Evolutionary conservation across 345 rosid species (phyloP).

Genomic region (Melaleuca quinquenervia): DNA sequence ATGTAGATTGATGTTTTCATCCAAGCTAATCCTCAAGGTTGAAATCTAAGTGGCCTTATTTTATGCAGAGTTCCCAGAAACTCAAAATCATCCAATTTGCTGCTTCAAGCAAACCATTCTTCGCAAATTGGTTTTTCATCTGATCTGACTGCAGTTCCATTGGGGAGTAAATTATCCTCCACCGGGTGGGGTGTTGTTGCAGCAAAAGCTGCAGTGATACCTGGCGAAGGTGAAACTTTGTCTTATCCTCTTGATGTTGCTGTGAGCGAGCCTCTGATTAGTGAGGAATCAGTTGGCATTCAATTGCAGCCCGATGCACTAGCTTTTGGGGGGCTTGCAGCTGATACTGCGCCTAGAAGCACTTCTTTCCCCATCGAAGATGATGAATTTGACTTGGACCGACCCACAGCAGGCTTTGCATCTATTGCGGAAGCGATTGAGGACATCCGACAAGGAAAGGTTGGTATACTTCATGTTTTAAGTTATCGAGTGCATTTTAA

Average conservation of each 20-base stretch:
- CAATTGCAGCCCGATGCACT: constrained; percentile 25
- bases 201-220: constrained; percentile 39
- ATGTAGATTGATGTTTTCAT: neutral
- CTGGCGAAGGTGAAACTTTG: constrained; percentile 50
- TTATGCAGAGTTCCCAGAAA: constrained; percentile 27
- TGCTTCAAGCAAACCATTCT: constrained; percentile 17
- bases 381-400: constrained; percentile 66
- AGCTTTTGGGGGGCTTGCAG: constrained; percentile 32
- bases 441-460: constrained; percentile 92
- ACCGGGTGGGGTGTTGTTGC: constrained; percentile 18
- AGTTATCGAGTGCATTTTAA: neutral
- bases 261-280: constrained; percentile 2
- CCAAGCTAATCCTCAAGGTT: neutral
- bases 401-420: constrained; percentile 63
- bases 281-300: constrained; percentile 6
- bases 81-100: constrained; percentile 18
- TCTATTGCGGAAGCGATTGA: constrained; percentile 81
- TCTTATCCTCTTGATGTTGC: constrained; percentile 29
- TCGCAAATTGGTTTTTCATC: constrained; percentile 13
- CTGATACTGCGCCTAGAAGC: constrained; percentile 25
- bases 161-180: constrained; percentile 18
- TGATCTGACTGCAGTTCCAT: constrained; percentile 8
- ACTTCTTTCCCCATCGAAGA: constrained; percentile 33
- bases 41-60: neutral
- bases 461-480: constrained; percentile 7